Evolutionary conservation across 2,329 filamentous ascomycete genomes (phyloP).

Genomic region (Fusarium odoratissimum): DNA sequence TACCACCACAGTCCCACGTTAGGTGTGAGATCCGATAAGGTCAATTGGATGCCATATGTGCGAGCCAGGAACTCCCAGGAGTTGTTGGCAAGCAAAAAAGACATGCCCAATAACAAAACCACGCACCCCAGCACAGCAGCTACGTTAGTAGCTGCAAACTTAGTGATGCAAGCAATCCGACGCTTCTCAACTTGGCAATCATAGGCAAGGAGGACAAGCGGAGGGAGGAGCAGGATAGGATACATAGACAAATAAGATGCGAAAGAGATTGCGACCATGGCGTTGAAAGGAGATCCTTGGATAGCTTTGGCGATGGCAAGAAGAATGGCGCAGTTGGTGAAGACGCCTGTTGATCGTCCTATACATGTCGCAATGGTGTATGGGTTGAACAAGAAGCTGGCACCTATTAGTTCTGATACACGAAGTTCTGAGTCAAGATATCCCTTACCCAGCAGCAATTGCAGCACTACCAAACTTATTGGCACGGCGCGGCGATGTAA

Average conservation of each 20-base stretch:
- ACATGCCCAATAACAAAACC: constrained; percentile 75
- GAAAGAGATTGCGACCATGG: constrained; percentile 86
- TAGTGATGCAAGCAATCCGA: constrained; percentile 49
- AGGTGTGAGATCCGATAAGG: constrained; percentile 90
- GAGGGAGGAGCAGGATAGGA: constrained; percentile 85
- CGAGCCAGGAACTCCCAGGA: constrained; percentile 90
- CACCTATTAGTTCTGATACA: constrained; percentile 23
- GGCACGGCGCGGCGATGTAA: constrained; percentile 80
- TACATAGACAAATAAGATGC: constrained; percentile 94
- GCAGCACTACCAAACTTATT: constrained; percentile 79
- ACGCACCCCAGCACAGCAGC: constrained; percentile 65
- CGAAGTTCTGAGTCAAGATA: not conserved
- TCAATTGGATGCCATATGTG: constrained; percentile 92
- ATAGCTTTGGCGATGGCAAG: constrained; percentile 86
- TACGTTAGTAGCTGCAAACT: constrained; percentile 68
- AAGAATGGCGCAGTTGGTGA: constrained; percentile 89
- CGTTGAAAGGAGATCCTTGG: constrained; percentile 75
- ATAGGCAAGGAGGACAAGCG: constrained; percentile 82
- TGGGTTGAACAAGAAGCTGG: constrained; percentile 91
- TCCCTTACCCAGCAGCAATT: constrained; percentile 79
- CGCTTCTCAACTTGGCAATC: constrained; percentile 65
- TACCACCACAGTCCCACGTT: constrained; percentile 99
- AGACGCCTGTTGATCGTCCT: constrained; percentile 86
- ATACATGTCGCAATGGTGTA: constrained; percentile 93
- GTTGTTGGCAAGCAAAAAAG: constrained; percentile 76